Evolutionary conservation across 2,329 filamentous ascomycete genomes (phyloP).

Genomic region (Didymella segeticola): DNA sequence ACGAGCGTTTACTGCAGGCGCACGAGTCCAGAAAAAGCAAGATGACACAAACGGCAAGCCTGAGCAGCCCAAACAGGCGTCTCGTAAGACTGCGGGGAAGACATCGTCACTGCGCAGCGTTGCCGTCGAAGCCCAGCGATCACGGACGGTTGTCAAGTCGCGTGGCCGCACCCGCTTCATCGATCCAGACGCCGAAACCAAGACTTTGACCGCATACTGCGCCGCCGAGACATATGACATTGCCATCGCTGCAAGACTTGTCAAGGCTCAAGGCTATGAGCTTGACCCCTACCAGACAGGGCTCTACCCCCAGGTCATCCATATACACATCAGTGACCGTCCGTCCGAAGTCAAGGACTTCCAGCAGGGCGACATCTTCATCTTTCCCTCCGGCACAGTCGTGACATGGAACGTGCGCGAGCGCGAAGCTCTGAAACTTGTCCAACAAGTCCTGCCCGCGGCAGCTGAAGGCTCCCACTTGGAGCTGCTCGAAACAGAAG

Average conservation of each 20-base stretch:
- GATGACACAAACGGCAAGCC: slow-evolving; percentile 23
- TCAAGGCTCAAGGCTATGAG: slow-evolving; percentile 65
- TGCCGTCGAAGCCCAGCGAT: slow-evolving; percentile 81
- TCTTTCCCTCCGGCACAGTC: slow-evolving; percentile 93
- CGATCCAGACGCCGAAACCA: slow-evolving; percentile 55
- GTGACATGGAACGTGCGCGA: slow-evolving; percentile 90
- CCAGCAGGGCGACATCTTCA: slow-evolving; percentile 82
- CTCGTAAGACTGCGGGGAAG: slow-evolving; percentile 41
- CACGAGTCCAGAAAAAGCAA: slow-evolving; percentile 25
- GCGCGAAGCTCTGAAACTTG: slow-evolving; percentile 63
- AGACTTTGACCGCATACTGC: slow-evolving; percentile 69
- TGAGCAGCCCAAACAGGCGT: slow-evolving; percentile 26
- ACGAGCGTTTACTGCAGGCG: slow-evolving; percentile 28
- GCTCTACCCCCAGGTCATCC: slow-evolving; percentile 70
- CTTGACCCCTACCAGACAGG: slow-evolving; percentile 68
- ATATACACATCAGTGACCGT: slow-evolving; percentile 58
- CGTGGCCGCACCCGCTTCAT: slow-evolving; percentile 53
- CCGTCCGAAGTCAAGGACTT: slow-evolving; percentile 52
- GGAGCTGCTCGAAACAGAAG: slow-evolving; percentile 79
- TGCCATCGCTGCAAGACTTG: slow-evolving; percentile 61
- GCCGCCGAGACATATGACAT: slow-evolving; percentile 73
- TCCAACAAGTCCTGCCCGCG: slow-evolving; percentile 72
- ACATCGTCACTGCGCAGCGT: slow-evolving; percentile 77
- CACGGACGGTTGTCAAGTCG: slow-evolving; percentile 60
- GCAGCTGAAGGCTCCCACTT: slow-evolving; percentile 79